phyloP scores from a whole-genome alignment of 2,329 filamentous ascomycete species.

The Penicillium thymicola region DNA sequence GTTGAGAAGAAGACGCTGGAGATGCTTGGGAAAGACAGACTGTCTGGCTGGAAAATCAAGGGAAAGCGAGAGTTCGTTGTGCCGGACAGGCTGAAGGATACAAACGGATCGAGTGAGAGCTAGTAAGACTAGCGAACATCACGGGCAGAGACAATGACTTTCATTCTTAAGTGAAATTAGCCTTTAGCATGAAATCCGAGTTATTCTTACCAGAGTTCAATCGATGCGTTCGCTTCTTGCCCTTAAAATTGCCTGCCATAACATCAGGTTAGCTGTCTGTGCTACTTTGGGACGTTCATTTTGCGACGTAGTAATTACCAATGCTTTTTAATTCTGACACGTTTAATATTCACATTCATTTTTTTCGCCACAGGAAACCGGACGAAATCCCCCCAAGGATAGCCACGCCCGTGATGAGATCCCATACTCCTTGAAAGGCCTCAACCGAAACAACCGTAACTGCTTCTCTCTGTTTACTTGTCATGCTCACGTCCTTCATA shows the following conservation, averaged over 20 bases:
- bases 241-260: not conserved
- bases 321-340: not conserved
- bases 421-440: constrained; percentile 28
- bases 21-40: constrained; percentile 46
- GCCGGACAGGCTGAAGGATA: constrained; percentile 45
- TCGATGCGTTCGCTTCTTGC: not conserved
- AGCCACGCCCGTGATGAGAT: constrained; percentile 25
- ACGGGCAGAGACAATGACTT: not conserved
- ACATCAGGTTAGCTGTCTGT: not conserved
- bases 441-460: constrained; percentile 16
- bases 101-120: constrained; percentile 36
- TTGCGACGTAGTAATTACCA: not conserved
- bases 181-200: constrained; percentile 2
- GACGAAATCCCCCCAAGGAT: constrained; percentile 26
- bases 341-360: not conserved
- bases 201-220: not conserved
- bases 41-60: constrained; percentile 50
- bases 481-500: constrained; percentile 18
- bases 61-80: constrained; percentile 45
- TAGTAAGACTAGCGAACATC: constrained; percentile 17
- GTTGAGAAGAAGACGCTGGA: constrained; percentile 54
- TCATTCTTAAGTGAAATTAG: not conserved
- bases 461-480: constrained; percentile 8
- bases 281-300: not conserved
- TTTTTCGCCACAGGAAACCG: constrained; percentile 17